These are phyloP conservation scores for Ogataea salicorniae DNA, from an alignment of 805 yeast genomes.

Conservation along the genomic window DNA sequence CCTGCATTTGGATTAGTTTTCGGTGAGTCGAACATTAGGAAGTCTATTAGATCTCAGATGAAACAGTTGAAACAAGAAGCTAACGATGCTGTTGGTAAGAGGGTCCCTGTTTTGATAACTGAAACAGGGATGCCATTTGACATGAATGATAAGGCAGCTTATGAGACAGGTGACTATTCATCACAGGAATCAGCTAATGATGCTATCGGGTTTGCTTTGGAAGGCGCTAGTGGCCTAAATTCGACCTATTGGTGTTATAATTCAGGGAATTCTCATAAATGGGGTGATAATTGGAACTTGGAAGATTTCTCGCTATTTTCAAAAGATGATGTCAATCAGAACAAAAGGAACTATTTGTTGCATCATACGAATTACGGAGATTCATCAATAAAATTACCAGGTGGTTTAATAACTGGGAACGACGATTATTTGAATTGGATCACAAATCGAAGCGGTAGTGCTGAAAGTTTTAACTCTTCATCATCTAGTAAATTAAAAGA, in stretches of 20 bases:
- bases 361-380: conserved; percentile 12
- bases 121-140: conserved; percentile 99
- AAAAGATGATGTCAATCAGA: conserved; percentile 42
- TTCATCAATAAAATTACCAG: neutral
- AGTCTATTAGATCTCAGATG: conserved; percentile 65
- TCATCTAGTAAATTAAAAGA: neutral
- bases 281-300: conserved; percentile 93
- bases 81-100: conserved; percentile 49
- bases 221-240: conserved; percentile 55
- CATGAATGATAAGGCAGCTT: conserved; percentile 80
- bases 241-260: conserved; percentile 88
- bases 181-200: conserved; percentile 82
- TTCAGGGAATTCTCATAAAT: conserved; percentile 62
- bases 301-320: conserved; percentile 93
- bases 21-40: conserved; percentile 77
- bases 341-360: conserved; percentile 10
- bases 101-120: conserved; percentile 72
- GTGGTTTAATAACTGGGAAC: conserved; percentile 6
- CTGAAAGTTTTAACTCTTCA: neutral
- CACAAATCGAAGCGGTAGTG: conserved; percentile 10
- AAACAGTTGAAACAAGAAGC: conserved; percentile 64
- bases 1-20: conserved; percentile 73
- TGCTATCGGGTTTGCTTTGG: conserved; percentile 75
- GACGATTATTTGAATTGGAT: conserved; percentile 21
- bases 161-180: conserved; percentile 55